Evolutionary conservation across 2,329 filamentous ascomycete genomes (phyloP).

Genomic region (Cytospora paraplurivora): DNA sequence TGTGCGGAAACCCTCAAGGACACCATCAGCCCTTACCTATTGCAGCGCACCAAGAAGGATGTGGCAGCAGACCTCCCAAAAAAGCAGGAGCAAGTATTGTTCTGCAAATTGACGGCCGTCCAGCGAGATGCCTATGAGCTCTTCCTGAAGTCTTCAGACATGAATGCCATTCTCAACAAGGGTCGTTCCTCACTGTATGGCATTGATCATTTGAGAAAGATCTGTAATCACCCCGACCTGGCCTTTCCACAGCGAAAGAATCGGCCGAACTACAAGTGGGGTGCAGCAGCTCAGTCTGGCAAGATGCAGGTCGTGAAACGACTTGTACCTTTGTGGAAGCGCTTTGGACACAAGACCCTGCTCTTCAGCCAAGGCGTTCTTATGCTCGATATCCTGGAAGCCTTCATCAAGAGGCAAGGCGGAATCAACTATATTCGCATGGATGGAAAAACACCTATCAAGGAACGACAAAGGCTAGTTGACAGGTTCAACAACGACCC

Average conservation of each 20-base stretch:
- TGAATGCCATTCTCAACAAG: slow-evolving; percentile 76
- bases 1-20: slow-evolving; percentile 94
- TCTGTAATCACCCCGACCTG: slow-evolving; percentile 96
- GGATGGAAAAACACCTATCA: slow-evolving; percentile 90
- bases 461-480: slow-evolving; percentile 84
- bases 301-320: slow-evolving; percentile 96
- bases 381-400: slow-evolving; percentile 93
- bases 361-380: slow-evolving; percentile 92
- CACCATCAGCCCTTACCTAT: slow-evolving; percentile 86
- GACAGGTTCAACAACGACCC: slow-evolving; percentile 88
- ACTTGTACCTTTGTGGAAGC: slow-evolving; percentile 84
- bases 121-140: slow-evolving; percentile 80
- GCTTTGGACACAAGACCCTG: slow-evolving; percentile 86
- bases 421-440: slow-evolving; percentile 81
- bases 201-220: slow-evolving; percentile 89
- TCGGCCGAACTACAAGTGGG: slow-evolving; percentile 74
- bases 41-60: slow-evolving; percentile 91
- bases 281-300: slow-evolving; percentile 76
- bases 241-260: slow-evolving; percentile 60
- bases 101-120: slow-evolving; percentile 83
- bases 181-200: slow-evolving; percentile 82
- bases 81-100: slow-evolving; percentile 94
- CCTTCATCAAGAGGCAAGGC: slow-evolving; percentile 68
- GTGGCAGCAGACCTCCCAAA: slow-evolving; percentile 91
- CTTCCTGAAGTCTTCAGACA: slow-evolving; percentile 81